Base-by-base conservation (phyloP, 176 grass and related monocot genomes). In the Ensete ventricosum region DNA sequence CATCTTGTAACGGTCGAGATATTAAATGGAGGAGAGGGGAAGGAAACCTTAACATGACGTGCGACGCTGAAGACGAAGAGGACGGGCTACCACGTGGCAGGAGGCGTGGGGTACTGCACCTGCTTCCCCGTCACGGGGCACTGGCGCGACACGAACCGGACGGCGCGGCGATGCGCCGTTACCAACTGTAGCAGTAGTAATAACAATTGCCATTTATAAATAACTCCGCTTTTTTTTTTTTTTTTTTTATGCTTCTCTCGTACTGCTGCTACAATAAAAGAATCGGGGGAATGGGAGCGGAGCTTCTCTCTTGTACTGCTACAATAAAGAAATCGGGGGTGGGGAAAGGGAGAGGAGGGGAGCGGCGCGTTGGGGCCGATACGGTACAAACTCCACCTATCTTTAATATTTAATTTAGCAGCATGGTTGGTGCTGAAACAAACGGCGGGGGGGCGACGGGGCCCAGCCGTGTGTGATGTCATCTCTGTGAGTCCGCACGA, bases 161-260 rank as follows among this genome's bases (percentile, higher is more conserved):
- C 83, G 83, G 83, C 83, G 83, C 83, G 83, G 55, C 52, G 55
- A 60, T 64, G 72, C 83, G 83, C 83, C 83, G 83, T 81, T 85
- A 81, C 54, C 51, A 19, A 85, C 83, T 85, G 83, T 85, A 75
- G 72, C 70, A 69, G 9, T 57, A 5, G 23, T 27, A 70, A 68
- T 68, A 24, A 52, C 13, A 54, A 7, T 24, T 23, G 12, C 20
- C 64, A 23, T 26, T 26, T 64, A 64, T 64, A 64, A 10, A 20
- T 64, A 23, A 20, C 22, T 64, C n/a, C 17, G 16, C 22, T 64
- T 64, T 23, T 9, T 23, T 23, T 0, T 23, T 23, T 0, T 23
- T 23, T 23, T 23, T 23, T 23, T 0, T 64, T 23, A 16, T 64
- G n/a, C 21, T 64, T 9, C 19, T 23, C 11, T 64, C 22, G 14